Evolutionary conservation across 2,329 filamentous ascomycete species (phyloP), one percentile per base, ranked within the genome.

Genomic region (Colletotrichum melonis): DNA sequence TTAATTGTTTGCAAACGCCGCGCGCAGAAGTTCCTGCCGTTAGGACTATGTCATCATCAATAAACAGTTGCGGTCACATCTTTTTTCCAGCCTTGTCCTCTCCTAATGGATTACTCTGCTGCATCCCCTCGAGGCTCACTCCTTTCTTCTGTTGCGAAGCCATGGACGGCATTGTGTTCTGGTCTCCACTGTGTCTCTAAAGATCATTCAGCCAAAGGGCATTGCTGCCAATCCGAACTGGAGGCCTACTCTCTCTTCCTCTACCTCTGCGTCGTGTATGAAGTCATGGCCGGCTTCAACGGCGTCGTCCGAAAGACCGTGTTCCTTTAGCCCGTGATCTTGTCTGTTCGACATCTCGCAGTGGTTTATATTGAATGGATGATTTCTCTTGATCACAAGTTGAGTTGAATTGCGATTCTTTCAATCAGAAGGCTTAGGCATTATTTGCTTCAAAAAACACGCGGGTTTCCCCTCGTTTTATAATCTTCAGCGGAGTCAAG

Each of bases 181-280:
- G 42, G 5, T 72, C 66, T 30, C 59, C 69, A 22, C 59, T 64
- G 54, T 69, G 69, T 64, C 69, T 69, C 69, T 72, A n/a, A 9
- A 19, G 8, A 42, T 28, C 8, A 2, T 3, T 19, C 14, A 7
- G 9, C 1, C 24, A 6, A 57, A 2, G 12, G 38, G 24, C 12
- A 14, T 22, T 16, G 24, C 7, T 24, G 12, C 5, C 5, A 3
- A 12, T 19, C 14, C 3, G 9, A 11, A n/a, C 19, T 5, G 54
- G 6, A 30, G 4, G 54, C 66, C 26, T 26, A 79, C 79, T 66
- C 76, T 77, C 63, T 82, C 80, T 64, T 82, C 80, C 58, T 82
- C 80, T 0, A 77, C n/a, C 63, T 82, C 81, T 35, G 81, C 81
- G 4, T 77, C 67, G 62, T 82, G 80, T 22, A 82, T 82, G 57